Conservation (phyloP, 2,329 filamentous ascomycete genomes). For the Lecanosticta acicola region DNA sequence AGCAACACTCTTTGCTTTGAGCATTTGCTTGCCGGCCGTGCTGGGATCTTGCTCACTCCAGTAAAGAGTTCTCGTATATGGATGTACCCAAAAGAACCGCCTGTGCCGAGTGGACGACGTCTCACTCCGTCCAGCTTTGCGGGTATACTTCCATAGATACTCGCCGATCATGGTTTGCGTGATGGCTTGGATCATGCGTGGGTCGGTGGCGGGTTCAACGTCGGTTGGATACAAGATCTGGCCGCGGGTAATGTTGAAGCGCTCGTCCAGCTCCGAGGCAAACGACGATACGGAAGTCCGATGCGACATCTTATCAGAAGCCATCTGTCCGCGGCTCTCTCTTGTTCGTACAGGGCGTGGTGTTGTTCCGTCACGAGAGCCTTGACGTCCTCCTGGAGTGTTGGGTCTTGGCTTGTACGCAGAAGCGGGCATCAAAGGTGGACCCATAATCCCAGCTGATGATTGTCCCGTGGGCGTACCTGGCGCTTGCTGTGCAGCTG, state of each 20-base stretch:
- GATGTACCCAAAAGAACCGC: slow-evolving; percentile 98
- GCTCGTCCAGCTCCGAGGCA: slow-evolving; percentile 82
- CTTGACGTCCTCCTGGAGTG: slow-evolving; percentile 23
- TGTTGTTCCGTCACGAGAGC: slow-evolving; percentile 49
- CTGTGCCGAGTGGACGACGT: slow-evolving; percentile 86
- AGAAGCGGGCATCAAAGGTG: slow-evolving; percentile 76
- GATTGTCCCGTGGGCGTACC: slow-evolving; percentile 21
- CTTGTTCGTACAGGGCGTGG: slow-evolving; percentile 47
- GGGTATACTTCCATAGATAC: slow-evolving; percentile 98
- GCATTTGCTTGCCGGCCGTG: slow-evolving; percentile 66
- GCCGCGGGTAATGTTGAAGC: slow-evolving; percentile 68
- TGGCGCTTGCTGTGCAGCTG: slow-evolving; percentile 62
- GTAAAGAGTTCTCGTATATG: slow-evolving; percentile 92
- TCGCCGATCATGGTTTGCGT: slow-evolving; percentile 99
- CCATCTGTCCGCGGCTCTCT: slow-evolving; percentile 30
- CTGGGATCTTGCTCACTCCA: slow-evolving; percentile 92
- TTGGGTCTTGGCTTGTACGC: slow-evolving; percentile 48
- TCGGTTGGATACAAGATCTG: slow-evolving; percentile 53
- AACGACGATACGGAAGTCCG: slow-evolving; percentile 93
- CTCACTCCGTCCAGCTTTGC: slow-evolving; percentile 82
- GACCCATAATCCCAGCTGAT: slow-evolving; percentile 62
- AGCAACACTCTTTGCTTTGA: slow-evolving; percentile 80
- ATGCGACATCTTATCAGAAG: slow-evolving; percentile 37
- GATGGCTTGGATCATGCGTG: slow-evolving; percentile 97
- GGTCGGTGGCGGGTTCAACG: slow-evolving; percentile 69